Conservation (phyloP, 176 grass and related monocot genomes). For the Oryza coarctata region DNA sequence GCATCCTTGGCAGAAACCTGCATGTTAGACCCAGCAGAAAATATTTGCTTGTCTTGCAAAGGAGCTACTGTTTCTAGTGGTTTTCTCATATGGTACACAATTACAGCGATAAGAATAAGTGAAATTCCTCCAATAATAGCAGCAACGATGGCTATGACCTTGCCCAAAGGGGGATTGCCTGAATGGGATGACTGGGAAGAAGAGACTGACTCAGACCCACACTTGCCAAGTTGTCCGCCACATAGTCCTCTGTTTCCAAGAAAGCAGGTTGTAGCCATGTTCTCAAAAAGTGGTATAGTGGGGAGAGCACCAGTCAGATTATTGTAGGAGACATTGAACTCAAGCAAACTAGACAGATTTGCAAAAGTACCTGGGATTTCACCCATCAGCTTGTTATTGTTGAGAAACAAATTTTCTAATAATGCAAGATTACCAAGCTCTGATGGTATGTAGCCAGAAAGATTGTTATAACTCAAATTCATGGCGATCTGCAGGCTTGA, state of each 20-base stretch:
- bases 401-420: conserved; percentile 76
- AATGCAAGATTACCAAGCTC: conserved; percentile 92
- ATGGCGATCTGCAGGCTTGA: conserved; percentile 94
- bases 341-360: conserved; percentile 89
- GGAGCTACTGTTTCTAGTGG: conserved; percentile 86
- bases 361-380: conserved; percentile 91
- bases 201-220: conserved; percentile 50
- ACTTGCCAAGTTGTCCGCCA: conserved; percentile 78
- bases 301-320: conserved; percentile 80
- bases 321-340: conserved; percentile 91
- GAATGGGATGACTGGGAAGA: conserved; percentile 36
- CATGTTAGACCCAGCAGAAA: conserved; percentile 46
- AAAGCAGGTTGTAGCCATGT: conserved; percentile 71
- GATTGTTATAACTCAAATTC: conserved; percentile 92
- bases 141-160: conserved; percentile 88
- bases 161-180: conserved; percentile 50
- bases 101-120: conserved; percentile 85
- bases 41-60: conserved; percentile 74
- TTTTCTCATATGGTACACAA: conserved; percentile 85
- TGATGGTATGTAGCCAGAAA: conserved; percentile 74
- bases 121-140: conserved; percentile 86
- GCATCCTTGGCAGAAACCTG: conserved; percentile 70
- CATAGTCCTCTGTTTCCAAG: conserved; percentile 94
- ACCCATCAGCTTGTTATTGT: conserved; percentile 83
- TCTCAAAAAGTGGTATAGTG: conserved; percentile 65